Conservation (phyloP, 116 monocot genomes). For the Iris pallida region DNA sequence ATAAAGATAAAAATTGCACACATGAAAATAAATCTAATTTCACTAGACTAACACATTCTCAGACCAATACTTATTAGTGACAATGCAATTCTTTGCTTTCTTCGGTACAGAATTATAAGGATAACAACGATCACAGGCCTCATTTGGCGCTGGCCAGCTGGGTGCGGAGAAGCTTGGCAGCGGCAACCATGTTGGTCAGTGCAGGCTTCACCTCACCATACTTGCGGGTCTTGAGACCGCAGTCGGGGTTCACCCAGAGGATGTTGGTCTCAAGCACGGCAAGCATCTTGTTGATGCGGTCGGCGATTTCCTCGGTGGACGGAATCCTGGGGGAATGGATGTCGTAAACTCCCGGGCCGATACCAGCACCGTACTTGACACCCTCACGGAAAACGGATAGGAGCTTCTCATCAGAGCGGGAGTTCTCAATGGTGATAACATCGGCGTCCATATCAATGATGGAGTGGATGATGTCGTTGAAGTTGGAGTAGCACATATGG, state of each 20-base stretch:
- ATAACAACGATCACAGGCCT: constrained; percentile 4
- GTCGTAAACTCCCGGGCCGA: constrained; percentile 86
- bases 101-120: neutral
- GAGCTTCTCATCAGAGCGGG: constrained; percentile 86
- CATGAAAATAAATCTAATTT: neutral
- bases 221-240: constrained; percentile 90
- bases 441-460: constrained; percentile 95
- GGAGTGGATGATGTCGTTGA: constrained; percentile 87
- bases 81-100: neutral
- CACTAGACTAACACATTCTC: neutral
- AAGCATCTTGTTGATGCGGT: constrained; percentile 91
- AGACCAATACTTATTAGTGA: neutral
- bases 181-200: constrained; percentile 61
- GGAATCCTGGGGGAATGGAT: constrained; percentile 92
- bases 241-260: constrained; percentile 89
- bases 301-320: constrained; percentile 75
- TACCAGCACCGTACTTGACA: constrained; percentile 78
- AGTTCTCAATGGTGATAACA: constrained; percentile 93
- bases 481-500: constrained; percentile 95
- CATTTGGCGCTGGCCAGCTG: constrained; percentile 63
- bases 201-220: constrained; percentile 76
- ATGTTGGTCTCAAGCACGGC: constrained; percentile 79
- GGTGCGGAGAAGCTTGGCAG: constrained; percentile 64
- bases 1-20: neutral
- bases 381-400: constrained; percentile 90